Conservation (phyloP, 164 flowering plant genomes). For the Tetracentron sinense region DNA sequence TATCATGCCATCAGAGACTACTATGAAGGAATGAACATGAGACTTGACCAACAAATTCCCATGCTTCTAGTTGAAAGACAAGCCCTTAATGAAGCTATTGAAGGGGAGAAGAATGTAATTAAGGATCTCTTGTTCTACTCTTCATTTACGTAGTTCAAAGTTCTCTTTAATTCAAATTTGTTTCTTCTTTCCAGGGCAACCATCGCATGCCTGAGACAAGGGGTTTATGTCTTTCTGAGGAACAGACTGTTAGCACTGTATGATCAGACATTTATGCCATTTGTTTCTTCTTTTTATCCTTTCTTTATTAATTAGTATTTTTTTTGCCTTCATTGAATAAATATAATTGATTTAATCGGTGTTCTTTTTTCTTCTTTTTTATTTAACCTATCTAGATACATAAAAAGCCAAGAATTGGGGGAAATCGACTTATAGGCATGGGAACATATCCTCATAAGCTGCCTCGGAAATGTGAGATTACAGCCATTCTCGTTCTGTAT, state of each 20-base stretch:
- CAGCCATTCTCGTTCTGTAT: slow-evolving; percentile 90
- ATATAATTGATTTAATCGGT: background rate
- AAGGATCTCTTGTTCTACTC: too few species aligned
- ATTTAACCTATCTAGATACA: slow-evolving; percentile 40
- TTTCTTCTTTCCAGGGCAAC: too few species aligned
- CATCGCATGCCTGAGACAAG: slow-evolving; percentile 99
- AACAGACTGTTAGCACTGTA: slow-evolving; percentile 94
- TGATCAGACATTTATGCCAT: slow-evolving; percentile 14
- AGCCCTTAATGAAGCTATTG: slow-evolving; percentile 92
- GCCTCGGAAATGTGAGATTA: slow-evolving; percentile 82
- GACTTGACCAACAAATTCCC: slow-evolving; percentile 84
- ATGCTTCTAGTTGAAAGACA: slow-evolving; percentile 94
- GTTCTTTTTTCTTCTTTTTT: background rate
- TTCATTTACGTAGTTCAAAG: too few species aligned
- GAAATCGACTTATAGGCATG: slow-evolving; percentile 60
- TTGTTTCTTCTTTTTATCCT: too few species aligned
- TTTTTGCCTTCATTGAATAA: background rate
- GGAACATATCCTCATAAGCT: slow-evolving; percentile 82
- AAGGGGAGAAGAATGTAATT: slow-evolving; percentile 91
- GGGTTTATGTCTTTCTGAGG: slow-evolving; percentile 96
- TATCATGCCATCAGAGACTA: slow-evolving; percentile 84
- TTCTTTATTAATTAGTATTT: background rate
- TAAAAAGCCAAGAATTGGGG: slow-evolving; percentile 68
- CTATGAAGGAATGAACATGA: slow-evolving; percentile 96
- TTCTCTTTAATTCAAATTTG: too few species aligned